Evolutionary conservation across 192 early-diverging fungal species (phyloP).

Genomic region (Mortierella claussenii): DNA sequence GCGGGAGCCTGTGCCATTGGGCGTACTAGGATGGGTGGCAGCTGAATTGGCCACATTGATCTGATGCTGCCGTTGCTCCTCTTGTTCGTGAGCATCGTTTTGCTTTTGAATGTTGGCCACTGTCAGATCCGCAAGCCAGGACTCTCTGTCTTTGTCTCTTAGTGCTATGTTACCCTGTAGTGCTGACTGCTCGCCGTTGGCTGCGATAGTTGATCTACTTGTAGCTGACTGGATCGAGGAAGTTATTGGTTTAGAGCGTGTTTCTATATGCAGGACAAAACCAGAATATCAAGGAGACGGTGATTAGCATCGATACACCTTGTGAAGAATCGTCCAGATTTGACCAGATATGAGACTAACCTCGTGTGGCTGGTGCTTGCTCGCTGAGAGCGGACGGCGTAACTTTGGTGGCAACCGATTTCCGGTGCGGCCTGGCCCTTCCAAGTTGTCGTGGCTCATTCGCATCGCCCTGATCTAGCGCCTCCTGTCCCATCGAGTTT

Average conservation of each 20-base stretch:
- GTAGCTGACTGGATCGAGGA: not conserved
- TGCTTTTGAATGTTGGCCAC: constrained; percentile 22
- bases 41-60: not conserved
- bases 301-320: too few relatives aligned
- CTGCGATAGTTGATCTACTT: not conserved
- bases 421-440: not conserved
- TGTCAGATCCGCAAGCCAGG: constrained; percentile 19
- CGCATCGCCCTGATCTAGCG: too few relatives aligned
- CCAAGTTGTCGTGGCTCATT: not conserved
- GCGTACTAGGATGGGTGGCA: not conserved
- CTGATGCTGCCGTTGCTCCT: not conserved
- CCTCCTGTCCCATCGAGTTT: too few relatives aligned
- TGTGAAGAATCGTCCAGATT: too few relatives aligned
- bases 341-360: not conserved
- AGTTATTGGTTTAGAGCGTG: not conserved
- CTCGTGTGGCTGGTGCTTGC: not conserved
- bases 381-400: not conserved
- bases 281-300: not conserved
- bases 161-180: too few relatives aligned
- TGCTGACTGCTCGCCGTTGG: too few relatives aligned
- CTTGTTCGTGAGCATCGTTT: constrained; percentile 18
- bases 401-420: not conserved
- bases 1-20: not conserved
- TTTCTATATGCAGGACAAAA: not conserved
- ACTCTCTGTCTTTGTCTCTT: not conserved